These are phyloP conservation scores for Protomyces arabidopsidicola DNA, from an alignment of 1,139 yeast genomes.

Conservation along the genomic window DNA sequence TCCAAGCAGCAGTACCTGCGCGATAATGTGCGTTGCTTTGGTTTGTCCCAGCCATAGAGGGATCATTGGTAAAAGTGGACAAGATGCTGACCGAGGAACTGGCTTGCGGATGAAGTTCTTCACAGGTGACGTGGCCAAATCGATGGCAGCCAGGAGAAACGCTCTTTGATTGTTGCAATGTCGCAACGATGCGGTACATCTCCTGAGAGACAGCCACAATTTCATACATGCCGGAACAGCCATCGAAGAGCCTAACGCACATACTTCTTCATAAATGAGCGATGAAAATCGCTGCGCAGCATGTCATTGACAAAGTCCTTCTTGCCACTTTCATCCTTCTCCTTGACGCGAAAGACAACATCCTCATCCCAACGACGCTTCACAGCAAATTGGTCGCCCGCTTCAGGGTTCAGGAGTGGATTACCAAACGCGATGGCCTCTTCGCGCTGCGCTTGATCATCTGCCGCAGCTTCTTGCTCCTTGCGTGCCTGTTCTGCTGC, in stretches of 20 bases:
- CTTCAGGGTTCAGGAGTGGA: constrained; percentile 44
- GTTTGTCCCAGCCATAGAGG: no score
- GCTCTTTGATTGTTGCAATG: no score
- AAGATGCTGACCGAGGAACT: no score
- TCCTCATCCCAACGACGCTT: constrained; percentile 47
- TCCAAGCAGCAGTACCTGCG: no score
- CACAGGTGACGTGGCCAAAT: no score
- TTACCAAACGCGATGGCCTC: constrained; percentile 44
- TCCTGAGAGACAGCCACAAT: neutral
- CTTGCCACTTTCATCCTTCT: constrained; percentile 35
- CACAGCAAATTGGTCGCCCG: constrained; percentile 34
- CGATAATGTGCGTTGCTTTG: no score
- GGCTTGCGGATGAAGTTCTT: no score
- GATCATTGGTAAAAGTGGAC: no score
- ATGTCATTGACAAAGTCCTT: constrained; percentile 59
- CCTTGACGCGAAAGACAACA: constrained; percentile 47
- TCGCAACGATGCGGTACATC: no score
- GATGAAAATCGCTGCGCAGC: constrained; percentile 63
- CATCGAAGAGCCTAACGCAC: constrained; percentile 38
- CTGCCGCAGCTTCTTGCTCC: constrained; percentile 39
- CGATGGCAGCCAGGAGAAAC: no score
- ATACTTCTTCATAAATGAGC: constrained; percentile 63
- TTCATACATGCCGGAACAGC: neutral
- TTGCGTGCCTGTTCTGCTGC: constrained; percentile 39
- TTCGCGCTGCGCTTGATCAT: constrained; percentile 41